A percentile compares a stretch with the other conserved stretches of the same genome.
phyloP scores from a whole-genome alignment of 345 rosid genomes.

The Populus nigra region DNA sequence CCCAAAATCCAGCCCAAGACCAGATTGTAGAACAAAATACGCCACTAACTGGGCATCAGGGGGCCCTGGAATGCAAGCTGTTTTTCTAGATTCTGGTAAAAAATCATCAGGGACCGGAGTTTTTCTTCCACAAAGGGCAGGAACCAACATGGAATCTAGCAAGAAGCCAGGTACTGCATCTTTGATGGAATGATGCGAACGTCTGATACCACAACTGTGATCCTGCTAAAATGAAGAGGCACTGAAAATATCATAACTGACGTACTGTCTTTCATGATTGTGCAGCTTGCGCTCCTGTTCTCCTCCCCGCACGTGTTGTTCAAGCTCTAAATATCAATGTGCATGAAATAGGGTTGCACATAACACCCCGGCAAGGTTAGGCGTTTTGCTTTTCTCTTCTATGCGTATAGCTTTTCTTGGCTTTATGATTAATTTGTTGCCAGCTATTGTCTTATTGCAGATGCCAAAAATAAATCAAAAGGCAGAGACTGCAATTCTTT shows the following conservation, averaged over 20 bases:
- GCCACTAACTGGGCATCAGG: slow-evolving; percentile 27
- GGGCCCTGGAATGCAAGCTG: slow-evolving; percentile 74
- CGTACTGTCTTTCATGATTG: not conserved
- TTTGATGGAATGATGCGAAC: not conserved
- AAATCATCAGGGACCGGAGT: slow-evolving; percentile 81
- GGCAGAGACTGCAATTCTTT: slow-evolving; percentile 22
- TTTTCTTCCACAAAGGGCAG: slow-evolving; percentile 60
- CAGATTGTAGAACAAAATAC: slow-evolving; percentile 13
- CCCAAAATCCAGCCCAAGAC: slow-evolving; percentile 19
- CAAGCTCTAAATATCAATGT: slow-evolving; percentile 46
- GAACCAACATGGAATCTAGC: slow-evolving; percentile 31
- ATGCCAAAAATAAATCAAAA: slow-evolving; percentile 22
- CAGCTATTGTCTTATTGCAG: slow-evolving; percentile 8
- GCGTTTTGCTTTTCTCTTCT: not conserved
- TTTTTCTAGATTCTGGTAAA: slow-evolving; percentile 61
- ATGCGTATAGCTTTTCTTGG: slow-evolving; percentile 33
- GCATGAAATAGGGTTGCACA: slow-evolving; percentile 33
- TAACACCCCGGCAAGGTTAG: slow-evolving; percentile 31
- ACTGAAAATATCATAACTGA: not conserved
- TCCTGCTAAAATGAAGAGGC: not conserved
- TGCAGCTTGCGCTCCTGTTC: slow-evolving; percentile 46
- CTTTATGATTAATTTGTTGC: slow-evolving; percentile 21
- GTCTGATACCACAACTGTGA: not conserved
- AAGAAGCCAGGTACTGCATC: slow-evolving; percentile 54
- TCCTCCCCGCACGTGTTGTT: slow-evolving; percentile 44